phyloP scores from a whole-genome alignment of 2,329 filamentous ascomycete species.

The Didymella arachidicola region DNA sequence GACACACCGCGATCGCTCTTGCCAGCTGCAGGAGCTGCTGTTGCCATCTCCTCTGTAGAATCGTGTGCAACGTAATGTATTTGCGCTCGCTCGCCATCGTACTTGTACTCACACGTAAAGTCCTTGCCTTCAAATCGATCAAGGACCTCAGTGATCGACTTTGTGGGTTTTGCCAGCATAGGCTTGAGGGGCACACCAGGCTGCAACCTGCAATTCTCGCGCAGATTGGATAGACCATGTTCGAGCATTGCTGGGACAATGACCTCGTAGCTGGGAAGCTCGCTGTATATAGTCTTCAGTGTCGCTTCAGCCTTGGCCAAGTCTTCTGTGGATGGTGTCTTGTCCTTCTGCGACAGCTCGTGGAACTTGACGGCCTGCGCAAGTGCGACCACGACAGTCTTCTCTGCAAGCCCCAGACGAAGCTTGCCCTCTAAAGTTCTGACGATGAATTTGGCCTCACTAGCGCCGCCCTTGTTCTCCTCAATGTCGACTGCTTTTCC shows the following conservation, averaged over 20 bases:
- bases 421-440: constrained; percentile 95
- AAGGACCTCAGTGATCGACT: constrained; percentile 95
- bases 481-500: constrained; percentile 78
- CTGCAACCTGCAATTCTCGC: constrained; percentile 86
- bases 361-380: constrained; percentile 88
- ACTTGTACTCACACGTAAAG: constrained; percentile 99
- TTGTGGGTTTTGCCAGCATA: constrained; percentile 98
- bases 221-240: constrained; percentile 82
- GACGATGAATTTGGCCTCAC: constrained; percentile 93
- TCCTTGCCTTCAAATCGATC: constrained; percentile 95
- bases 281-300: constrained; percentile 91
- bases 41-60: constrained; percentile 72
- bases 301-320: constrained; percentile 83
- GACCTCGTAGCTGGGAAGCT: constrained; percentile 92
- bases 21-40: constrained; percentile 64
- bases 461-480: constrained; percentile 90
- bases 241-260: constrained; percentile 90
- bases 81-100: constrained; percentile 97
- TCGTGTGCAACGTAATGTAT: constrained; percentile 95
- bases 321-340: constrained; percentile 75
- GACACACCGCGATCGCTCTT: constrained; percentile 77
- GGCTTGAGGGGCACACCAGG: constrained; percentile 95
- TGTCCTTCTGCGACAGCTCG: constrained; percentile 75
- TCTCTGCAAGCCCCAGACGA: constrained; percentile 88
- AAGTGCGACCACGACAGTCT: constrained; percentile 86